Conservation (phyloP, 2,329 filamentous ascomycete genomes). For the Claviceps africana region DNA sequence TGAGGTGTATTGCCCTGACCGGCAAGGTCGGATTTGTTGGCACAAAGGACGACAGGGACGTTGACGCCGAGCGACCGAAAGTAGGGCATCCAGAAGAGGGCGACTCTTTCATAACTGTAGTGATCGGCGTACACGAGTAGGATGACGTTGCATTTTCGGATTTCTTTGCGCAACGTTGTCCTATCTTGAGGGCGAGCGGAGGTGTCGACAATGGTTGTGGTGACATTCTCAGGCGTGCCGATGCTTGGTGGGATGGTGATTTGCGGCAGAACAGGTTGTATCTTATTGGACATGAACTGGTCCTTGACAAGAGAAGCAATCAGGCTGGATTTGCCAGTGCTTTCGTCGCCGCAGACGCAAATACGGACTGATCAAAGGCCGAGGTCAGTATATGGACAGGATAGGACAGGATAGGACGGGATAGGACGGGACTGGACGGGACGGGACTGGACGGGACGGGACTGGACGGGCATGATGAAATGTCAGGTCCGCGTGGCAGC, state of each 20-base stretch:
- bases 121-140: constrained; percentile 94
- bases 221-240: constrained; percentile 90
- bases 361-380: constrained; percentile 51
- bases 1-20: constrained; percentile 64
- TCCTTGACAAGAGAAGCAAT: constrained; percentile 95
- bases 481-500: neutral
- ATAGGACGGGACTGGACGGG: too few relatives aligned
- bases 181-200: constrained; percentile 90
- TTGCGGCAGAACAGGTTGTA: constrained; percentile 84
- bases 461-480: neutral
- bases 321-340: constrained; percentile 83
- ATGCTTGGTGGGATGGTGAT: constrained; percentile 90
- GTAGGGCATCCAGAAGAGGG: constrained; percentile 96
- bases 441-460: too few relatives aligned
- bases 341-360: constrained; percentile 92
- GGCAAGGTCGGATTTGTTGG: constrained; percentile 89
- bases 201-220: constrained; percentile 94
- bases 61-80: constrained; percentile 97
- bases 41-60: constrained; percentile 88
- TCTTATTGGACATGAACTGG: constrained; percentile 89
- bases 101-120: constrained; percentile 96
- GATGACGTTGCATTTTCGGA: constrained; percentile 93
- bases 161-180: constrained; percentile 78
- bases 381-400: constrained; percentile 1
- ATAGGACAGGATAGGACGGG: too few relatives aligned